Evolutionary conservation across 352 stramenopile genomes (phyloP), one percentile per base, ranked within the genome.

Genomic region (Aphanomyces stellatus): DNA sequence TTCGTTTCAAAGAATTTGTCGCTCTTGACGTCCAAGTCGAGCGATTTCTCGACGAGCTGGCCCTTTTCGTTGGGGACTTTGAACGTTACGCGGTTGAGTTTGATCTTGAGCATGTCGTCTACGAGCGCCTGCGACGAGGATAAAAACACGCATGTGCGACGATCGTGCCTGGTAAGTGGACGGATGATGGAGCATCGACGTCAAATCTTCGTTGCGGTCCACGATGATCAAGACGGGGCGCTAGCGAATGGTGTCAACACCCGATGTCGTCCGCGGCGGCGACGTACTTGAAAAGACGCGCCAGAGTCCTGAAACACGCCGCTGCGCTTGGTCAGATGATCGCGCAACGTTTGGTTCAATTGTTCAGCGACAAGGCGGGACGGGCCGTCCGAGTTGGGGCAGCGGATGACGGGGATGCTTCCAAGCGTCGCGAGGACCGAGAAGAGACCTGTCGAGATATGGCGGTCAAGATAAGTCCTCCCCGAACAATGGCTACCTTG

Each of bases 291-390:
- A 64, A 90, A 93, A 49, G 69, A 88, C 10, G 78, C 74, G 19
- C 49, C 71, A 6, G 66, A 77, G 35, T 93, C 84, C 4, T 69
- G 74, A 40, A 93, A 93, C 4, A 90, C 72, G 28, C 81, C 81
- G 67, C 86, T 88, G 24, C 82, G 77, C 40, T 78, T 74, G 53
- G 77, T 35, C 66, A 94, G 61, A 48, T 92, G 83, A 37, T 94
- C 84, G 13, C 82, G 82, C 42, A 94, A 85, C 37, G 75, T 80
- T 46, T 81, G 82, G 70, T 77, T 95, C 27, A 99, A 85, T 69
- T 98, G 92, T 41, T 98, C 81, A 15, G 93, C 95, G 30, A 99
- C 93, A 90, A 99, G 98, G 73, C 97, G 96, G 30, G 95, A 95
- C 22, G 95, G 88, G 37, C 96, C 97, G 42, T 97, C 93, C 72